A percentile compares a stretch with the other conserved stretches of the same genome.
Conservation (phyloP, 805 yeast genomes). For the Saccharomyces kudriavzevii region DNA sequence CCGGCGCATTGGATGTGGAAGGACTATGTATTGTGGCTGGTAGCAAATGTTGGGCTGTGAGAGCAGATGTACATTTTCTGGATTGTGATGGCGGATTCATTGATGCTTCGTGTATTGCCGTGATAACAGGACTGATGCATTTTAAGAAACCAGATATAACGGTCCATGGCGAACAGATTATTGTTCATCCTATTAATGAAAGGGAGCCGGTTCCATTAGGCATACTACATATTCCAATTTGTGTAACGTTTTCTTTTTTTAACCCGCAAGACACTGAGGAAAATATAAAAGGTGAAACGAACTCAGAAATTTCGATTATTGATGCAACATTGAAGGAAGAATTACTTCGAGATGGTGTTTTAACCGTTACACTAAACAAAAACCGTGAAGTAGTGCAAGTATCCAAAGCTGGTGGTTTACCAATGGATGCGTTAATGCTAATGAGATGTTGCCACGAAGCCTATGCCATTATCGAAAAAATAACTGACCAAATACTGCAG, state of each 20-base stretch:
- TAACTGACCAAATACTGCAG: constrained; percentile 57
- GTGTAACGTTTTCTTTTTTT: constrained; percentile 82
- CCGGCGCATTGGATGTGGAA: constrained; percentile 87
- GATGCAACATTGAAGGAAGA: constrained; percentile 81
- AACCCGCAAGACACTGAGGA: constrained; percentile 58
- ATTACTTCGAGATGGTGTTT: constrained; percentile 60
- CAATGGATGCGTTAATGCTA: constrained; percentile 62
- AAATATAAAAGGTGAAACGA: constrained; percentile 59
- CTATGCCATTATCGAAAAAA: constrained; percentile 47
- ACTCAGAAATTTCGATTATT: constrained; percentile 52
- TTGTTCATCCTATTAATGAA: constrained; percentile 65
- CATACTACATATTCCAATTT: constrained; percentile 80
- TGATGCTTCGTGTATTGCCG: constrained; percentile 86
- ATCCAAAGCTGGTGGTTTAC: constrained; percentile 82
- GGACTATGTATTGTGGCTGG: constrained; percentile 87
- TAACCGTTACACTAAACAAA: constrained; percentile 81
- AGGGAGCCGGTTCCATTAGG: constrained; percentile 83
- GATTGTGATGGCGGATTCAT: constrained; percentile 90
- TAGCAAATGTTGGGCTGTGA: constrained; percentile 78
- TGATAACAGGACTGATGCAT: constrained; percentile 76
- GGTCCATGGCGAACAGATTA: constrained; percentile 54
- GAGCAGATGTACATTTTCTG: constrained; percentile 84
- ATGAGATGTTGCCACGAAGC: constrained; percentile 66
- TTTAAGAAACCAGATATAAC: constrained; percentile 79
- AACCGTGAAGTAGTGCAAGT: constrained; percentile 88